These are phyloP conservation scores for Teratosphaeria destructans DNA, from an alignment of 2,329 filamentous ascomycete genomes.

Conservation along the genomic window DNA sequence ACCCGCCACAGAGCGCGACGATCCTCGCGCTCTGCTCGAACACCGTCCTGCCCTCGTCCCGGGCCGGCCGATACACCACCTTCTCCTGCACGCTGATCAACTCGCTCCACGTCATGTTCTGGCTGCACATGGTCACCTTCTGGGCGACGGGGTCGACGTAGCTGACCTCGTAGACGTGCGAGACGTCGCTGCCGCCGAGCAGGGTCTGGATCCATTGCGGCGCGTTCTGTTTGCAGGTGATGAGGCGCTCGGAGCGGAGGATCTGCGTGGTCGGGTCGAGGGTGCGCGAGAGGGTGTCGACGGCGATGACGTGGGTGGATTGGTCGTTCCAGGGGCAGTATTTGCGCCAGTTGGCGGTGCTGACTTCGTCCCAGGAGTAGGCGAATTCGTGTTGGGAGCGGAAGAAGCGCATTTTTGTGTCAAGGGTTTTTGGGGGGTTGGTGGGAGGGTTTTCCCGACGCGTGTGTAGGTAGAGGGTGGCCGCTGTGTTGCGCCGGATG, in stretches of 20 bases:
- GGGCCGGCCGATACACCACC: constrained; percentile 38
- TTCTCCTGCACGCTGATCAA: constrained; percentile 88
- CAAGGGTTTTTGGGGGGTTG: neutral
- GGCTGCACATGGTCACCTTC: constrained; percentile 92
- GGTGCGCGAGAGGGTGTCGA: constrained; percentile 75
- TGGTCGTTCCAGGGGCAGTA: constrained; percentile 98
- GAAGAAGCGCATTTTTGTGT: constrained; percentile 90
- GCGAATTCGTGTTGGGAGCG: constrained; percentile 81
- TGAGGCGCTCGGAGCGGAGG: constrained; percentile 60
- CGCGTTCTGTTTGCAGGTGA: constrained; percentile 53
- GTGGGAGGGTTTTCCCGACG: neutral
- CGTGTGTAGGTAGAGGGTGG: neutral
- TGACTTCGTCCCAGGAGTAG: constrained; percentile 98
- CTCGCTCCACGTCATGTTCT: constrained; percentile 88
- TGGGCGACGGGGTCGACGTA: constrained; percentile 78
- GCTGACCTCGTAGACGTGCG: constrained; percentile 86
- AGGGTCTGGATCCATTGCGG: constrained; percentile 73
- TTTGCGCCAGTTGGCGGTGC: constrained; percentile 94
- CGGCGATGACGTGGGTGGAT: constrained; percentile 89
- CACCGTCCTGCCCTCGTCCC: constrained; percentile 50
- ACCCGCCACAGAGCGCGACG: constrained; percentile 87
- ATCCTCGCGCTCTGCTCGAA: constrained; percentile 88
- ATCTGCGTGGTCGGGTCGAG: constrained; percentile 57
- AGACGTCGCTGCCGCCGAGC: constrained; percentile 69
- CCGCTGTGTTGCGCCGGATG: neutral